Evolutionary conservation across 306 rosid genomes (phyloP), one percentile per base, ranked within the genome.

Genomic region (Biancaea sappan): DNA sequence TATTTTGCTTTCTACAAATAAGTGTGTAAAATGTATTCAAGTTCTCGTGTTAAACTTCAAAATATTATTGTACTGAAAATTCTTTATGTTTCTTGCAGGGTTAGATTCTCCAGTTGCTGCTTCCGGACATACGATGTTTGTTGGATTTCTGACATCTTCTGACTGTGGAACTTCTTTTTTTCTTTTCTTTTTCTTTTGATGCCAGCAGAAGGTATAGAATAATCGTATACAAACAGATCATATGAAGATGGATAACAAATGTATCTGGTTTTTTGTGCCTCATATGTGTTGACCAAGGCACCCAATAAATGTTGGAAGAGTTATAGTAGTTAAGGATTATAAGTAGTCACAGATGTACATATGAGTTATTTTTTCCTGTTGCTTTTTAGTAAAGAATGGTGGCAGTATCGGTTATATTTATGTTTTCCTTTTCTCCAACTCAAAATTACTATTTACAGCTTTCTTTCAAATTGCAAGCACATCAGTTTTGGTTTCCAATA

Each of bases 151-250:
- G 72, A 72, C 66, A 67, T 54, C 74, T 79, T 48, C 51, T 74
- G 34, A 51, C 59, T 38, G 22, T 72, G 74, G 50, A 76, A 10
- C 64, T 32, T 15, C 58, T 26, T 61, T 35, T 53, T 34, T n/a
- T n/a, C n/a, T n/a, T n/a, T n/a, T n/a, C 64, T 32, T 15, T 66
- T 26, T 61, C 28, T 53, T 34, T 53, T 43, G 72, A 59, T 46
- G 26, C 44, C 24, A 19, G 52, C 22, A n/a, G 80, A 82, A 79
- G 82, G 88, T 79, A 79, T 65, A 57, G 19, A 66, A 71, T 77
- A 75, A 75, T 59, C 66, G 13, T 69, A 69, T 58, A 63, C 56
- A 63, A 16, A 66, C 52, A 68, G 70, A 58, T 57, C 76, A 35
- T 67, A 62, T 53, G 86, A 68, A 84, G 87, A 58, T 52, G 80